Conservation (phyloP, 2,329 filamentous ascomycete genomes). For the Cladophialophora immunda region DNA sequence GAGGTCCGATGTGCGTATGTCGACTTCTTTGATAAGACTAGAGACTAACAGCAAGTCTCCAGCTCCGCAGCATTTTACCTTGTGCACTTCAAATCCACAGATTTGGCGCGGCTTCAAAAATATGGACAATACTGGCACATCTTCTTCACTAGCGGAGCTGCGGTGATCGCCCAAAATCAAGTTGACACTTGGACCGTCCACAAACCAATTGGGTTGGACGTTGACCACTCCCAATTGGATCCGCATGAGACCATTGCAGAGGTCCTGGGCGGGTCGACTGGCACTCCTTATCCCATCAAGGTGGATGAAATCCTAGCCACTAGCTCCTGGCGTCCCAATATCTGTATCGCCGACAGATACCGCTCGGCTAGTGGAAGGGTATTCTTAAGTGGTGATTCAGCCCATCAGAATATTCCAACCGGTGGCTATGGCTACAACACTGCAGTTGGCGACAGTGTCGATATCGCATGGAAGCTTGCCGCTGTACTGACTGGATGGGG, state of each 20-base stretch:
- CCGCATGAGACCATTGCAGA: conserved; percentile 40
- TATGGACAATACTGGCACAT: conserved; percentile 46
- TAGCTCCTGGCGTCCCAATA: conserved; percentile 44
- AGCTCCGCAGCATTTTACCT: conserved; percentile 41
- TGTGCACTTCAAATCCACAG: conserved; percentile 46
- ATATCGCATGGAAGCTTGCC: conserved; percentile 49
- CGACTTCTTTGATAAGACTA: background rate
- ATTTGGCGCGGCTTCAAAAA: conserved; percentile 40
- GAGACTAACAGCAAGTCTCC: background rate
- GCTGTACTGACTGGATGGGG: conserved; percentile 42
- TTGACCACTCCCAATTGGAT: conserved; percentile 36
- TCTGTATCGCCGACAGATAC: conserved; percentile 43
- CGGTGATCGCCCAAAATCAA: conserved; percentile 46
- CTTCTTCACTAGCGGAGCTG: conserved; percentile 41
- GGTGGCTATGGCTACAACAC: conserved; percentile 53
- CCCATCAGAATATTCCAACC: too few species aligned
- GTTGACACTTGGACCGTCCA: conserved; percentile 48
- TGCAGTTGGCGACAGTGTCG: conserved; percentile 47
- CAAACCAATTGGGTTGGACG: conserved; percentile 31
- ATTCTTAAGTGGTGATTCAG: conserved; percentile 45
- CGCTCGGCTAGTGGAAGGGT: conserved; percentile 32
- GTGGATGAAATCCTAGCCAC: conserved; percentile 47
- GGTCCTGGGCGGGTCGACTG: conserved; percentile 38
- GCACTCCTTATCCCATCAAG: conserved; percentile 38
- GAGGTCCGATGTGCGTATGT: conserved; percentile 42